Evolutionary conservation across 352 stramenopile species (phyloP), one percentile per base, ranked within the genome.

Genomic region (Globisporangium canariense): DNA sequence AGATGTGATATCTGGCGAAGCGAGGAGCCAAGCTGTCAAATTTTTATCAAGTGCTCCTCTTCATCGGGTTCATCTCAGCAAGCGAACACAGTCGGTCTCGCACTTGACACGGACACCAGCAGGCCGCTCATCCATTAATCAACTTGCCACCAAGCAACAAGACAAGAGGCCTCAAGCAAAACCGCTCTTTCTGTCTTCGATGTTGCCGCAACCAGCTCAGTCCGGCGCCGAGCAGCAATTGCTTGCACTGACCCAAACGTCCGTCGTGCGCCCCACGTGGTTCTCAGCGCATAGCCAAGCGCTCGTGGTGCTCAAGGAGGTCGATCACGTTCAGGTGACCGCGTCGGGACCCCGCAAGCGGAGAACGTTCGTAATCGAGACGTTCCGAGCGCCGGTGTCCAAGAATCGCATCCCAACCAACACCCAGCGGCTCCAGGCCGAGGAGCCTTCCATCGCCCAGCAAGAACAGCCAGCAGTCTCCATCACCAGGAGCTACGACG

Each of bases 371-470:
- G 13, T 20, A 14, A n/a, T 56, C 16, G 50, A 56, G 50, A 11
- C 14, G 28, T 56, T 25, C 13, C 50, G 50, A 38, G 14, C 50
- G 8, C 41, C 41, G 5, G 16, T 28, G 28, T 56, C 50, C 50
- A 56, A 41, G 50, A 56, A 56, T 28, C 50, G 50, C 50, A 56
- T 56, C 28, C 50, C 50, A 3, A 56, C 28, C 50, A 56, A 56
- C 28, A 10, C 9, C 5, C 18, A 56, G 50, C 25, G 5, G 10
- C 20, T 32, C 1, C 4, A 32, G 8, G 28, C 14, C 2, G 50
- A 20, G 2, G 25, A 40, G 50, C 28, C 32, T 2, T 9, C 10
- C 13, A 34, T 9, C 22, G 3, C 30, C 20, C 47, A 53, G 22
- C 47, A 18, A 8, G 20, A 18, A 28, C 47, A 40, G 0, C 41